Base-by-base conservation (phyloP, 2,329 filamentous ascomycete genomes). In the Westerdykella ornata region DNA sequence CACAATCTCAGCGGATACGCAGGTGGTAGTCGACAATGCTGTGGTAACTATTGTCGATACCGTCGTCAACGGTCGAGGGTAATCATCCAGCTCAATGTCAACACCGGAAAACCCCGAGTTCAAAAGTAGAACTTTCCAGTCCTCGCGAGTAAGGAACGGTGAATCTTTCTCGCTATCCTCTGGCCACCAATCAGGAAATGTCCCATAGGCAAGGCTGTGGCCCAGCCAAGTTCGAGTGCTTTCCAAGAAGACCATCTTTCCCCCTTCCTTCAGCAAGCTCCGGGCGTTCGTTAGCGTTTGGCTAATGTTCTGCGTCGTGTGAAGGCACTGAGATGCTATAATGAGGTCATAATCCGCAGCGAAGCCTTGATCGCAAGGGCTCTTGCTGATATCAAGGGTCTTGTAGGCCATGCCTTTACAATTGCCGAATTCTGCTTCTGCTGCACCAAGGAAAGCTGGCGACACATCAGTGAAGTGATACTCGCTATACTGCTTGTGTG, bases 181-280 rank as follows among this genome's bases (percentile, higher is more conserved):
- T 6, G 15, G 15, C 34, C 34, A 36, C 15, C 19, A 36, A n/a
- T 20, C 34, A n/a, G 34, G 66, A 17, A 36, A 22, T 36, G 34
- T 36, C 19, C 34, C 34, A 19, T 18, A 22, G 2, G 19, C 34
- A 20, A 36, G 34, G 18, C 34, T 22, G 19, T 18, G 15, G 4
- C 15, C 34, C 9, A 36, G 15, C 16, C 34, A 22, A 7, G 34
- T 36, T 14, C 4, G 58, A 61, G 3, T 66, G 45, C 14, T 17
- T 16, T 39, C n/a, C 35, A 33, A 13, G 31, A 33, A 28, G 16
- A 32, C 12, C 11, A 38, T 18, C 29, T 69, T 66, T 0, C 74
- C 74, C 1, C 68, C 71, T 0, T 73, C 68, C 16, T 52, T 50
- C 0, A 64, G 45, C 8, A 64, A 40, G 22, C 51, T 56, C 12